Evolutionary conservation across 2,329 filamentous ascomycete genomes (phyloP), one percentile per base, ranked within the genome.

Genomic region (Pseudogymnoascus sp.): DNA sequence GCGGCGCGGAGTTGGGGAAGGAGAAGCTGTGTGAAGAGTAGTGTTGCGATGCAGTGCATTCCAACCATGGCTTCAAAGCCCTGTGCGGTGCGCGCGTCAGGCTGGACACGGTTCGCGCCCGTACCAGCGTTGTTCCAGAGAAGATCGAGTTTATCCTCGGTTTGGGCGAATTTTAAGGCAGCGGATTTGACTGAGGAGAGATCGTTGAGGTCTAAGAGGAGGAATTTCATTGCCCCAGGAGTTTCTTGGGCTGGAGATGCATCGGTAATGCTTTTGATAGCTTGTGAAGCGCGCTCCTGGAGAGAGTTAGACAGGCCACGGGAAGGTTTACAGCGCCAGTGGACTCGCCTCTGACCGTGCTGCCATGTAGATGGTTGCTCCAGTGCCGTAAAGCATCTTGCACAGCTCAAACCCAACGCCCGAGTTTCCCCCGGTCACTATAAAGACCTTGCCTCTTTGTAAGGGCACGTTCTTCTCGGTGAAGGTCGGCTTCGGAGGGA

Each of bases 321-420:
- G 18, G 3, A 44, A 44, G 11, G 40, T 4, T 44, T 44, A 18
- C 11, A 44, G 18, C 0, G 5, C 8, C 16, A 12, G 16, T 44
- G 40, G 11, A 44, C 40, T 44, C 40, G 11, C 40, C 10, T 44
- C 21, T 44, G 73, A 76, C 53, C 80, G 77, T 3, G 75, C 75
- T 5, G 78, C 78, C 38, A 82, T 69, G 67, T 82, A 82, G 21
- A 83, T 76, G 11, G 73, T 82, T 37, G 71, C 80, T 47, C 80
- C 78, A n/a, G 73, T 74, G 1, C 69, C 67, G 69, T 83, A 84
- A 8, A 84, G 74, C 10, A 83, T 77, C 38, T 75, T 76, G 61
- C 70, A 71, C 6, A 83, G 73, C 64, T 81, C 78, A 44, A 75
- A 74, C 5, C 80, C 80, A 5, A 81, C 72, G 8, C 70, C 69